Percentiles rank a stretch among this genome's conserved stretches.
Conservation (phyloP, 768 basidiomycete genomes). For the Crassisporium funariophilum region DNA sequence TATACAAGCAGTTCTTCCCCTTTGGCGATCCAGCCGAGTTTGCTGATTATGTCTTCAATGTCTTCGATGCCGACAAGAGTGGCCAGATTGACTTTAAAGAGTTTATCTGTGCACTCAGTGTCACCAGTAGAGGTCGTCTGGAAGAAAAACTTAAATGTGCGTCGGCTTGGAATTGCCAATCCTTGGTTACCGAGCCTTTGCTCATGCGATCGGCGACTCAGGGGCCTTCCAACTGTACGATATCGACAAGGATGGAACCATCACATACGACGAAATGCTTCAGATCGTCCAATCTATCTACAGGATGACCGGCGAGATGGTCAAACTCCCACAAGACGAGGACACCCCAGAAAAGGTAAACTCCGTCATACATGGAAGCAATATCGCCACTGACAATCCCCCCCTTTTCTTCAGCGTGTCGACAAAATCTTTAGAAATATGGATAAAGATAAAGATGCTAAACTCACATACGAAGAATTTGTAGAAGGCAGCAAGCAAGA, state of each 20-base stretch:
- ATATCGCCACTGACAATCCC: not conserved
- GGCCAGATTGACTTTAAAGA: slow-evolving; percentile 99
- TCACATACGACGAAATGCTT: slow-evolving; percentile 99
- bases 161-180: slow-evolving; percentile 30
- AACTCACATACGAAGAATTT: slow-evolving; percentile 94
- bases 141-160: slow-evolving; percentile 98
- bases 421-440: slow-evolving; percentile 99
- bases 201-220: slow-evolving; percentile 38
- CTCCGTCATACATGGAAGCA: not conserved
- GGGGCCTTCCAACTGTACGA: slow-evolving; percentile 99
- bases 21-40: slow-evolving; percentile 98
- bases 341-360: slow-evolving; percentile 98
- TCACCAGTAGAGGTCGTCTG: slow-evolving; percentile 88
- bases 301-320: slow-evolving; percentile 99
- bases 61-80: slow-evolving; percentile 93
- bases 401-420: slow-evolving; percentile 66
- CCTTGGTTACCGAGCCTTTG: slow-evolving; percentile 3
- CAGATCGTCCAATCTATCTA: slow-evolving; percentile 98
- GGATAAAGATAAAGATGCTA: slow-evolving; percentile 95
- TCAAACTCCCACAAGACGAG: slow-evolving; percentile 96
- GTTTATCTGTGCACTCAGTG: slow-evolving; percentile 96
- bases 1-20: slow-evolving; percentile 99
- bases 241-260: slow-evolving; percentile 96
- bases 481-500: slow-evolving; percentile 99
- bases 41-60: slow-evolving; percentile 98